Conservation (phyloP, 2,329 filamentous ascomycete genomes). For the Ophiostoma tasmaniense region DNA sequence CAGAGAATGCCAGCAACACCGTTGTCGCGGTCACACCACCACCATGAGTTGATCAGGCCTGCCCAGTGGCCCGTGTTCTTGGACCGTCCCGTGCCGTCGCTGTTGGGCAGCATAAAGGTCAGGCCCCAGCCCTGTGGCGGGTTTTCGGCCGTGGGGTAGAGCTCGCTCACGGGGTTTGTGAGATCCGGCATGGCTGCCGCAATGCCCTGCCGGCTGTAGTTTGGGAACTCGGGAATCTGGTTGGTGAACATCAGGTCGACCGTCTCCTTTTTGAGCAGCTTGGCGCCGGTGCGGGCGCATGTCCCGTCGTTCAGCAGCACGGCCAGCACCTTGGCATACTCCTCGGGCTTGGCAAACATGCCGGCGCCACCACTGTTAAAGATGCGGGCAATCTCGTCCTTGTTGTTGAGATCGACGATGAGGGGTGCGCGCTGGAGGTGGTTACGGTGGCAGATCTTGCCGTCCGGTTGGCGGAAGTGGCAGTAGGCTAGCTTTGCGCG, state of each 20-base stretch:
- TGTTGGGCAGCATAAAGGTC: conserved; percentile 42
- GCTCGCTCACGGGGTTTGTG: conserved; percentile 36
- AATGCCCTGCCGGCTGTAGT: conserved; percentile 38
- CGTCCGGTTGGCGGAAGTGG: conserved; percentile 40
- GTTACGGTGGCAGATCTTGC: conserved; percentile 33
- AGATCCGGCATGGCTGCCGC: conserved; percentile 37
- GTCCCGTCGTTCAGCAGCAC: conserved; percentile 53
- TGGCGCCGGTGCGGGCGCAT: conserved; percentile 43
- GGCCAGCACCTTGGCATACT: conserved; percentile 46
- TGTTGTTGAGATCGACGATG: conserved; percentile 13
- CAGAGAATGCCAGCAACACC: conserved; percentile 42
- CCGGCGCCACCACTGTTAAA: conserved; percentile 38
- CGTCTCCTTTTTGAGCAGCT: conserved; percentile 45
- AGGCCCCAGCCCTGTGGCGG: conserved; percentile 55
- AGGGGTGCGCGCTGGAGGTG: conserved; percentile 19
- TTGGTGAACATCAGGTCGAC: conserved; percentile 55
- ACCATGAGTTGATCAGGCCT: conserved; percentile 48
- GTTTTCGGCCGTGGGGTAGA: conserved; percentile 36
- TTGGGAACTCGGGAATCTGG: conserved; percentile 44
- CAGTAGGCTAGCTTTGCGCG: conserved; percentile 44
- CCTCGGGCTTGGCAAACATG: conserved; percentile 33
- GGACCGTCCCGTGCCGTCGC: conserved; percentile 40
- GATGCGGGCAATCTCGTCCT: conserved; percentile 4
- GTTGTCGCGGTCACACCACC: conserved; percentile 51
- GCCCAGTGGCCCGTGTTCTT: conserved; percentile 43